These are phyloP conservation scores for Fomitopsis serialis DNA, from an alignment of 768 basidiomycete genomes.

Conservation along the genomic window DNA sequence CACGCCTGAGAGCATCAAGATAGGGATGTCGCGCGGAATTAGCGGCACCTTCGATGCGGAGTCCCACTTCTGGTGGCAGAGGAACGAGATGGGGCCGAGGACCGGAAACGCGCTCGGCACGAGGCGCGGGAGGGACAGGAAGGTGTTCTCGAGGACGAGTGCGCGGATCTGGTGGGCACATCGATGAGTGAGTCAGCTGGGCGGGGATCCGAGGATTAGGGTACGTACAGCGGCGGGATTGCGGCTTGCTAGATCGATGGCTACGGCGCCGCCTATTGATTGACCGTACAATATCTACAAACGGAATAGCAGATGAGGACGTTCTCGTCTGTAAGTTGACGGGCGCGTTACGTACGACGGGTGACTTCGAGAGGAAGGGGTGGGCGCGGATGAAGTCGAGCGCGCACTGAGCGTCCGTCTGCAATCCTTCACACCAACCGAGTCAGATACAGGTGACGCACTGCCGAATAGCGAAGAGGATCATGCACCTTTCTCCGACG, in stretches of 20 bases:
- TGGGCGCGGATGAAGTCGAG: conserved; percentile 70
- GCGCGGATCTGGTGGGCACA: conserved; percentile 51
- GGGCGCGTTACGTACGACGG: conserved; percentile 56
- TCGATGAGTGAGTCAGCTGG: background rate
- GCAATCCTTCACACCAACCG: conserved; percentile 46
- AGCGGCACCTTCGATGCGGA: conserved; percentile 54
- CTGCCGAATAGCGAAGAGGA: background rate
- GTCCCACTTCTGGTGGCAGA: conserved; percentile 88
- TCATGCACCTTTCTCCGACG: conserved; percentile 71
- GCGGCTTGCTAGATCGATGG: conserved; percentile 78
- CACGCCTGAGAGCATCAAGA: conserved; percentile 77
- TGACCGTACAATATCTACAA: conserved; percentile 72
- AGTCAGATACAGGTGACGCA: background rate
- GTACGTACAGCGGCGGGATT: conserved; percentile 61
- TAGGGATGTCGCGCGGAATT: conserved; percentile 62
- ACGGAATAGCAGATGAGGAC: background rate
- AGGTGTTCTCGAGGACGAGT: conserved; percentile 90
- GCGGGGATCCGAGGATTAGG: background rate
- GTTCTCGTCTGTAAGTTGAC: too few relatives aligned
- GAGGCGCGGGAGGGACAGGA: conserved; percentile 75
- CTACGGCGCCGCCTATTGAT: conserved; percentile 89
- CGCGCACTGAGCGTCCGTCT: conserved; percentile 79
- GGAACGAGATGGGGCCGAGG: conserved; percentile 66
- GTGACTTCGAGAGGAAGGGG: conserved; percentile 57
- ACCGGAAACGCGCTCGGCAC: conserved; percentile 78